Evolutionary conservation across 2,329 filamentous ascomycete genomes (phyloP).

Genomic region (Cylindrodendrum hubeiense): DNA sequence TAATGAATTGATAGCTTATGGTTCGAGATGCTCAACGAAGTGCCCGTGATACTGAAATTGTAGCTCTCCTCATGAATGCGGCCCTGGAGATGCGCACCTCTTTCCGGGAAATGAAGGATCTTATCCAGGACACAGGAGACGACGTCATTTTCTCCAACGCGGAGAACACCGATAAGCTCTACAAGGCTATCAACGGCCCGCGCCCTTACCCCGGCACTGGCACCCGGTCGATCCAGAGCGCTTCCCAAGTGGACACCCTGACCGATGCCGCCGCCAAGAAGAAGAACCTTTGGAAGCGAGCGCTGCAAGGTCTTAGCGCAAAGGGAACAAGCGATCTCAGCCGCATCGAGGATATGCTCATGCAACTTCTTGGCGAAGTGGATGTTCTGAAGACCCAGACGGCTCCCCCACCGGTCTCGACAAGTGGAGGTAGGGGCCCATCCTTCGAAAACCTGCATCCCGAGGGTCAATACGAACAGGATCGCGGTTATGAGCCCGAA

Average conservation of each 20-base stretch:
- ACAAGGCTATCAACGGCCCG: slow-evolving; percentile 86
- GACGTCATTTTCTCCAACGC: slow-evolving; percentile 88
- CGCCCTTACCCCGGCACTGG: slow-evolving; percentile 77
- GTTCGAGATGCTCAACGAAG: slow-evolving; percentile 97
- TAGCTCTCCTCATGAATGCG: slow-evolving; percentile 92
- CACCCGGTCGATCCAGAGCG: slow-evolving; percentile 70
- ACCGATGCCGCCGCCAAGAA: slow-evolving; percentile 80
- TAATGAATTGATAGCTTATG: slow-evolving; percentile 72
- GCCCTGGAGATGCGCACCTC: slow-evolving; percentile 97
- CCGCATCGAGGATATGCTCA: slow-evolving; percentile 91
- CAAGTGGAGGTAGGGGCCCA: slow-evolving; percentile 63
- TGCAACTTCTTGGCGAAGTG: slow-evolving; percentile 91
- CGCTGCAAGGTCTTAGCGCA: slow-evolving; percentile 89
- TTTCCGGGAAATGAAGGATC: slow-evolving; percentile 94
- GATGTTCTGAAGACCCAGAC: slow-evolving; percentile 81
- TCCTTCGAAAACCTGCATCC: slow-evolving; percentile 78
- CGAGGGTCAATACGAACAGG: slow-evolving; percentile 74
- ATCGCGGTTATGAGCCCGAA: slow-evolving; percentile 85
- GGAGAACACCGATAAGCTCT: slow-evolving; percentile 88
- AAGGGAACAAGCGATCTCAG: slow-evolving; percentile 90
- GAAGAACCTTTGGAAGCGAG: slow-evolving; percentile 92
- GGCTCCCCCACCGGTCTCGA: slow-evolving; percentile 51
- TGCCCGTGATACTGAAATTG: slow-evolving; percentile 94
- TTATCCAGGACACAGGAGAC: slow-evolving; percentile 87
- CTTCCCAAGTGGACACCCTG: slow-evolving; percentile 65